Evolutionary conservation across 179 eudicot species (phyloP).

Genomic region (Patellifolia procumbens): DNA sequence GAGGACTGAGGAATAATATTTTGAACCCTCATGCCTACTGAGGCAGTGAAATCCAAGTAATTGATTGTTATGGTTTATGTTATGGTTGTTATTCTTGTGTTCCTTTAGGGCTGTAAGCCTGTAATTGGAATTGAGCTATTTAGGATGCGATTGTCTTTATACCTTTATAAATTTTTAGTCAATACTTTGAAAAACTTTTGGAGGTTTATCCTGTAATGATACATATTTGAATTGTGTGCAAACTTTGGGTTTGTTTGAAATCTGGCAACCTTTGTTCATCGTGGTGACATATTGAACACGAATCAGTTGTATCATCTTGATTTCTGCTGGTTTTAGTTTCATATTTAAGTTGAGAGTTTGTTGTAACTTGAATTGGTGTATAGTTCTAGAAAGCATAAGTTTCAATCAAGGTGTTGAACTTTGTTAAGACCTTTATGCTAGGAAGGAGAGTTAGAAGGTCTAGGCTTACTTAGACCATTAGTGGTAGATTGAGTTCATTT

Average conservation of each 20-base stretch:
- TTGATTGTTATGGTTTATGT: too few species aligned
- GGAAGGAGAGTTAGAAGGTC: neutral
- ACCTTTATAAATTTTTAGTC: too few species aligned
- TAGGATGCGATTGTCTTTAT: too few species aligned
- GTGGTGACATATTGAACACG: neutral
- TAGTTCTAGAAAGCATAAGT: neutral
- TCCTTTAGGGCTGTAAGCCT: too few species aligned
- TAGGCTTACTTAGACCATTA: neutral
- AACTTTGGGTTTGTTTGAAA: neutral
- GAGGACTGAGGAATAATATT: neutral
- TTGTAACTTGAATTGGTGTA: slow-evolving; percentile 1
- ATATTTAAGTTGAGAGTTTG: neutral
- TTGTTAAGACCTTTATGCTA: neutral
- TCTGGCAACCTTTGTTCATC: neutral
- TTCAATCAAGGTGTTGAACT: neutral
- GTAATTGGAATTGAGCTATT: too few species aligned
- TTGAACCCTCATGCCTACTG: too few species aligned
- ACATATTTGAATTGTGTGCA: neutral
- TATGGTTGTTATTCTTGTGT: too few species aligned
- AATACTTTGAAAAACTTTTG: neutral
- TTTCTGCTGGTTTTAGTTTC: neutral
- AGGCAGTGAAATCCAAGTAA: too few species aligned
- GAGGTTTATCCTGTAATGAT: neutral
- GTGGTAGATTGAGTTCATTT: too few species aligned
- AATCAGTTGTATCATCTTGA: neutral